Conservation (phyloP, 345 rosid species). For the Dimocarpus longan region DNA sequence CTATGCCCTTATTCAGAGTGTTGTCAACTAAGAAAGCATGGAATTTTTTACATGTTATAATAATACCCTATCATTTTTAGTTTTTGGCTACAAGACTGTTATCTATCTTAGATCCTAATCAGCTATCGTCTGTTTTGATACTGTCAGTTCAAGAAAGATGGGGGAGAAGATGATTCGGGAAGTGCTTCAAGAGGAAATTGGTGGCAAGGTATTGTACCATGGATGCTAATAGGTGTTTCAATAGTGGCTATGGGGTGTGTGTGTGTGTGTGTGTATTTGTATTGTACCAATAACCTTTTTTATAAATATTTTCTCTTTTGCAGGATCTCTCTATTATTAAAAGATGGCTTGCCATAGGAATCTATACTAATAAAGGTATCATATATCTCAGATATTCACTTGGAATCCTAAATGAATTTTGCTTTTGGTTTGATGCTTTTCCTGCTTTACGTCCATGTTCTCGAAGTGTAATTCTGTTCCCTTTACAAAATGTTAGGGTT, state of each 20-base stretch:
- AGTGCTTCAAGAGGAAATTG: conserved; percentile 90
- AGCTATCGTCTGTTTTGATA: conserved; percentile 5
- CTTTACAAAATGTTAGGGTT: background rate
- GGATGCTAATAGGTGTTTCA: background rate
- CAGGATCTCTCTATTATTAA: conserved; percentile 70
- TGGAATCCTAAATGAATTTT: background rate
- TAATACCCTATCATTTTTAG: background rate
- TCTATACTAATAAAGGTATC: conserved; percentile 26
- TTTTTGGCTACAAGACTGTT: background rate
- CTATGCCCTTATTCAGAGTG: background rate
- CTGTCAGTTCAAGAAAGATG: conserved; percentile 60
- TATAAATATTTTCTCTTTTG: background rate
- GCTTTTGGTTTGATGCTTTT: too few relatives aligned
- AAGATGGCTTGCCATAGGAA: conserved; percentile 14
- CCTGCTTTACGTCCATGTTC: background rate
- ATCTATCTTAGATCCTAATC: background rate
- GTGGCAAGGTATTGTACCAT: conserved; percentile 78
- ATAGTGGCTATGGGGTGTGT: background rate
- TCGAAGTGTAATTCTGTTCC: background rate
- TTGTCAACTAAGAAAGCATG: background rate
- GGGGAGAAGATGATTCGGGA: conserved; percentile 74
- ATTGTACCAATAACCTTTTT: background rate
- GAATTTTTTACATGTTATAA: background rate
- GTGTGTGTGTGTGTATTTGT: too few relatives aligned
- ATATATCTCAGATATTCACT: background rate